Evolutionary conservation across 129 eudicot species (phyloP).

Genomic region (Flaveria bidentis): DNA sequence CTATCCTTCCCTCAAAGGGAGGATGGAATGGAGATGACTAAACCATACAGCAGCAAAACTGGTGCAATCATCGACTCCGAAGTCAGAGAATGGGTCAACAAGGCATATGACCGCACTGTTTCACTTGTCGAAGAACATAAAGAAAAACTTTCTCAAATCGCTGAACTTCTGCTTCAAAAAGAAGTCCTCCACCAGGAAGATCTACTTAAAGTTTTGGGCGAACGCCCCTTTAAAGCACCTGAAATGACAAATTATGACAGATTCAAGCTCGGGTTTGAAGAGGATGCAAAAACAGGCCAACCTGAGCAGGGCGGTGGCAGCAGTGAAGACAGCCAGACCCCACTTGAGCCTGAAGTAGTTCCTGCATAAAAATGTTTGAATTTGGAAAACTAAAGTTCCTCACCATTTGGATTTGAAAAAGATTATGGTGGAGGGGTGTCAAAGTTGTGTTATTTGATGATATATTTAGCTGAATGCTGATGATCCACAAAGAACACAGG

Average conservation of each 20-base stretch:
- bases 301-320: conserved; percentile 24
- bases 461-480: conserved; percentile 25
- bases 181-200: conserved; percentile 96
- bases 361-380: conserved; percentile 44
- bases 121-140: conserved; percentile 71
- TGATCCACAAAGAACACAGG: conserved; percentile 24
- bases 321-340: conserved; percentile 40
- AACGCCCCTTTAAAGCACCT: conserved; percentile 67
- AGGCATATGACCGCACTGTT: conserved; percentile 65
- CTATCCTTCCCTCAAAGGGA: conserved; percentile 85
- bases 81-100: conserved; percentile 87
- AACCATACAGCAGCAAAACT: conserved; percentile 93
- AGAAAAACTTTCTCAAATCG: conserved; percentile 76
- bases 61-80: conserved; percentile 81
- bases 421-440: conserved; percentile 25
- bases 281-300: conserved; percentile 36
- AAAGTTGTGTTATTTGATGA: conserved; percentile 31
- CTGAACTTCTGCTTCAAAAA: conserved; percentile 76
- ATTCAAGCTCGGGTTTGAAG: conserved; percentile 75
- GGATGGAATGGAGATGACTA: conserved; percentile 72
- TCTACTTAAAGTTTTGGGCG: conserved; percentile 74
- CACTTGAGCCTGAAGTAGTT: conserved; percentile 65
- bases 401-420: conserved; percentile 25
- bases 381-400: conserved; percentile 14
- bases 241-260: conserved; percentile 83